These are phyloP conservation scores for Amaranthus cruentus DNA, from an alignment of 148 eudicot species.

Conservation along the genomic window DNA sequence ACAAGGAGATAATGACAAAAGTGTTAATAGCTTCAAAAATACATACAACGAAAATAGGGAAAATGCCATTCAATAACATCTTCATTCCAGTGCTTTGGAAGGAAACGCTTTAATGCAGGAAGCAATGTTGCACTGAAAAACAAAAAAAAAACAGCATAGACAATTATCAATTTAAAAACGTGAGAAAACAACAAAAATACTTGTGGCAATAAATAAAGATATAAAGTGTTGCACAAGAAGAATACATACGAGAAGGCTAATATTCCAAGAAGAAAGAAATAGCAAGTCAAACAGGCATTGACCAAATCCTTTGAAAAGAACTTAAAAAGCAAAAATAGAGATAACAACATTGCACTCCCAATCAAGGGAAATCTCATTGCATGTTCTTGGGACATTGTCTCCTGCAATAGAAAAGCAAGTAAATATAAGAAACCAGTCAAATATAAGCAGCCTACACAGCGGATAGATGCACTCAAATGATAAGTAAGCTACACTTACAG, in stretches of 20 bases:
- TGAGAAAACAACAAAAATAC: not conserved
- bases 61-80: conserved; percentile 72
- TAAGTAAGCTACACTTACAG: conserved; percentile 47
- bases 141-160: conserved; percentile 7
- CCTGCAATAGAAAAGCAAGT: conserved; percentile 46
- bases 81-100: conserved; percentile 83
- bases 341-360: conserved; percentile 93
- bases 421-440: conserved; percentile 5
- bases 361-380: conserved; percentile 97
- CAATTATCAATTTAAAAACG: not conserved
- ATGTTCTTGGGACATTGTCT: conserved; percentile 95
- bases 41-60: conserved; percentile 71
- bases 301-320: conserved; percentile 94
- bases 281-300: conserved; percentile 84
- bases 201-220: no score
- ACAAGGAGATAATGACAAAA: not conserved
- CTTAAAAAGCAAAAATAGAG: conserved; percentile 89
- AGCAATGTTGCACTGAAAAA: conserved; percentile 76
- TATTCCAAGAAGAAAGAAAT: conserved; percentile 90
- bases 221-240: conserved; percentile 9
- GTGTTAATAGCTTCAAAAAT: no score
- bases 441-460: not conserved
- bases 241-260: conserved; percentile 84
- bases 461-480: not conserved
- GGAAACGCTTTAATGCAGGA: conserved; percentile 72